Evolutionary conservation across 371 early-diverging fungal species (phyloP).

Genomic region (Rhizopus delemar): DNA sequence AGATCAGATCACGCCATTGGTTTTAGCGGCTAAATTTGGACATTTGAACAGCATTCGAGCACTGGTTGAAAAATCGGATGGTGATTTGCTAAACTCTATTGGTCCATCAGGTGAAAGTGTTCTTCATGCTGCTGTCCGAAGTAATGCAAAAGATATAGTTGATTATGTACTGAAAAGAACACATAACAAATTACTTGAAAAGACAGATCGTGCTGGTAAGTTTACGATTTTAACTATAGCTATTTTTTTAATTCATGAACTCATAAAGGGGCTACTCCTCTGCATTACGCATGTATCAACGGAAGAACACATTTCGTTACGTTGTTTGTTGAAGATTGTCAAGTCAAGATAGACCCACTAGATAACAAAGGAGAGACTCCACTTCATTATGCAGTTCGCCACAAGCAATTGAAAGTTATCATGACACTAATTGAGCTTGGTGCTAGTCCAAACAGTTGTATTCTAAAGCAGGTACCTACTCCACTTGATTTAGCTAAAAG

Average conservation of each 20-base stretch:
- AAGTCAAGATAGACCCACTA: conserved; percentile 17
- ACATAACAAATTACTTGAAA: conserved; percentile 24
- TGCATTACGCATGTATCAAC: conserved; percentile 48
- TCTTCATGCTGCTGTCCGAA: conserved; percentile 43
- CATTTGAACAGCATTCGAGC: conserved; percentile 35
- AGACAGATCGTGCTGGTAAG: conserved; percentile 33
- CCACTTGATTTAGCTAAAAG: conserved; percentile 45
- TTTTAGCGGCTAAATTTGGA: conserved; percentile 39
- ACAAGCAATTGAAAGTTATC: conserved; percentile 28
- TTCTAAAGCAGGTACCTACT: conserved; percentile 36
- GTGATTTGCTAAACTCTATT: conserved; percentile 21
- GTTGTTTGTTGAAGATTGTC: conserved; percentile 32
- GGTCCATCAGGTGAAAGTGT: conserved; percentile 38
- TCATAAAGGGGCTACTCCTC: conserved; percentile 43
- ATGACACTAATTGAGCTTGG: conserved; percentile 34
- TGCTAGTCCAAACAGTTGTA: conserved; percentile 40
- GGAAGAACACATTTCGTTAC: conserved; percentile 34
- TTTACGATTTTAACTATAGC: too few species aligned
- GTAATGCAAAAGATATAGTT: conserved; percentile 30
- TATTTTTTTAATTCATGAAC: not conserved
- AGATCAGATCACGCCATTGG: conserved; percentile 33
- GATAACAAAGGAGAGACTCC: conserved; percentile 47
- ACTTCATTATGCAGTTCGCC: conserved; percentile 45
- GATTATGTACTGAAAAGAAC: conserved; percentile 26
- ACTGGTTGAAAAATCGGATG: conserved; percentile 31